phyloP scores from a whole-genome alignment of 306 rosid genomes.

The Inga oerstediana region DNA sequence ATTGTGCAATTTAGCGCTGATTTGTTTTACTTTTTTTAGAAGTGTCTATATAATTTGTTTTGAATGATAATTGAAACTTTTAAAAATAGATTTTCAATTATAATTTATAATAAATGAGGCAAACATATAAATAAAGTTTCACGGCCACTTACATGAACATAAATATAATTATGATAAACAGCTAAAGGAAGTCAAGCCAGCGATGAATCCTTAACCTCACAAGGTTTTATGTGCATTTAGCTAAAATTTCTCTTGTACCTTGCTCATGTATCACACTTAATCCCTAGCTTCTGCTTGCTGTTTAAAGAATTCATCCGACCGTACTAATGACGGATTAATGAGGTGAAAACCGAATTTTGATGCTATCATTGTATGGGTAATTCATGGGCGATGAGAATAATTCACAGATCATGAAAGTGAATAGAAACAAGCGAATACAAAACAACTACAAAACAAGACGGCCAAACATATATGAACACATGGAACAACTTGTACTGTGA shows the following conservation, averaged over 20 bases:
- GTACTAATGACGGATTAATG: not conserved
- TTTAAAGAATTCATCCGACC: not conserved
- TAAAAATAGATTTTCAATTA: accelerated
- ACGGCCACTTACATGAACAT: too few relatives aligned
- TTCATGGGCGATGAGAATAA: not conserved
- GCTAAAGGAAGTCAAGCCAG: too few relatives aligned
- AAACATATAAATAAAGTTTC: too few relatives aligned
- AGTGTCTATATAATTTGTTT: too few relatives aligned
- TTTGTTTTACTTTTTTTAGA: too few relatives aligned
- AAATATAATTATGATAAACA: too few relatives aligned
- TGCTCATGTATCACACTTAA: not conserved
- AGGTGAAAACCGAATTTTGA: not conserved
- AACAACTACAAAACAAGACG: not conserved
- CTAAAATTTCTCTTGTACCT: not conserved
- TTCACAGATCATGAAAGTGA: not conserved
- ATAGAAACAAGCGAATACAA: not conserved
- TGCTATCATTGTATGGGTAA: not conserved
- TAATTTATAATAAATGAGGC: too few relatives aligned
- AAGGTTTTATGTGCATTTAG: too few relatives aligned
- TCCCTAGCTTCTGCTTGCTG: not conserved
- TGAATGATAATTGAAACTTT: too few relatives aligned
- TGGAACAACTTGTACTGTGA: conserved; percentile 4
- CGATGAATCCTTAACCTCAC: too few relatives aligned
- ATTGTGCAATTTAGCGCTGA: too few relatives aligned
- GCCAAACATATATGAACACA: not conserved